Evolutionary conservation across 495 filamentous ascomycete species (phyloP).

Genomic region (Pyronema omphalodes): DNA sequence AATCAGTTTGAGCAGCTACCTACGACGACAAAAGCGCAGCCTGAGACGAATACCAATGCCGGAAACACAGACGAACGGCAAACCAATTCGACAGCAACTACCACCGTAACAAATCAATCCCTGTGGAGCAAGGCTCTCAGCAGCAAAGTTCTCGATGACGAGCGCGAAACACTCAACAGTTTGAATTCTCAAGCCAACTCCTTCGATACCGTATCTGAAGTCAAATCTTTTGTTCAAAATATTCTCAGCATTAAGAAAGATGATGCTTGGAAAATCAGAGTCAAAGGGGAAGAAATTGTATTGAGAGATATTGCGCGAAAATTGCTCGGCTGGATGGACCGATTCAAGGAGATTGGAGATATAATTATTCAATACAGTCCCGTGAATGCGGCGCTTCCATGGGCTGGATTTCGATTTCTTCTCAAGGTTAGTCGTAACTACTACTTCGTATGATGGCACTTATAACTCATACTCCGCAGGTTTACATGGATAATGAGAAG

Average conservation of each 20-base stretch:
- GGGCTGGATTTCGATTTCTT: conserved; percentile 30
- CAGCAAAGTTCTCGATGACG: no score
- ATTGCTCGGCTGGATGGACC: conserved; percentile 25
- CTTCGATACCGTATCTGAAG: neutral
- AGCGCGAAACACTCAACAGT: neutral
- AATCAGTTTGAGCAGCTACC: no score
- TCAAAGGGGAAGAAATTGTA: neutral
- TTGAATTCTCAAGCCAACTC: neutral
- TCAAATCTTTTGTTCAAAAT: no score
- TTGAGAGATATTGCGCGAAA: conserved; percentile 4
- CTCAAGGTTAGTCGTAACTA: conserved; percentile 25
- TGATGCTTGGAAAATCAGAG: conserved; percentile 8
- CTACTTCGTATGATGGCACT: neutral
- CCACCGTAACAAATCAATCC: no score
- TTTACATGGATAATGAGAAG: neutral
- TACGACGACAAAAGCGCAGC: no score
- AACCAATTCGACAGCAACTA: no score
- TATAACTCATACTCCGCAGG: conserved; percentile 6
- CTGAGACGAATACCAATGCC: no score
- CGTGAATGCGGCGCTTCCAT: conserved; percentile 29
- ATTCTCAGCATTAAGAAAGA: no score
- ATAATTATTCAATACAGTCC: conserved; percentile 28
- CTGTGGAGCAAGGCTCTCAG: no score
- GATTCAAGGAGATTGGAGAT: conserved; percentile 29
- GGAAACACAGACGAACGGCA: no score